Conservation (phyloP, 2,329 filamentous ascomycete genomes). For the Epichloe sp. region DNA sequence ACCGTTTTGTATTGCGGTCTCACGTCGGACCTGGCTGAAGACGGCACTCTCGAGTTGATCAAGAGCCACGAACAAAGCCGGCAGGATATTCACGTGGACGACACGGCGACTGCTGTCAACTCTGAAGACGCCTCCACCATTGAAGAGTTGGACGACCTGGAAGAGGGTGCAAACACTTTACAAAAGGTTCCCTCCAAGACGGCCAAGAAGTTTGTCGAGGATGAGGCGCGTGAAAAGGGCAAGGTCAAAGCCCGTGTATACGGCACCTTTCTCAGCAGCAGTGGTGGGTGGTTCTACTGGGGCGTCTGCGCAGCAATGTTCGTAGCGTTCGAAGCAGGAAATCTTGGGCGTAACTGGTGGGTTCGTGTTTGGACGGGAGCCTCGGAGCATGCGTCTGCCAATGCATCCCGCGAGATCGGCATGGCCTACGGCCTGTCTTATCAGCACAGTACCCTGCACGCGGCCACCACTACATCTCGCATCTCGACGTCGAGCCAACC, state of each 20-base stretch:
- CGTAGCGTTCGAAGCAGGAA: constrained; percentile 37
- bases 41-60: constrained; percentile 43
- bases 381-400: constrained; percentile 1
- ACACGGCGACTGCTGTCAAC: constrained; percentile 39
- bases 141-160: constrained; percentile 24
- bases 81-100: constrained; percentile 34
- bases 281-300: constrained; percentile 53
- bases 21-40: constrained; percentile 48
- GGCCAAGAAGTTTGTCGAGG: constrained; percentile 61
- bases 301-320: constrained; percentile 38
- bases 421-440: constrained; percentile 32
- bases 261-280: constrained; percentile 49
- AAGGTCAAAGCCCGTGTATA: constrained; percentile 58
- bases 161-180: constrained; percentile 25
- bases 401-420: constrained; percentile 18
- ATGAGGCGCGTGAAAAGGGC: constrained; percentile 59
- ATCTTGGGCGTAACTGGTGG: constrained; percentile 50
- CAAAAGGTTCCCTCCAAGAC: constrained; percentile 38
- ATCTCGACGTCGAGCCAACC: constrained; percentile 9
- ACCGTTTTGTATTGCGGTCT: constrained; percentile 49
- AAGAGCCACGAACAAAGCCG: constrained; percentile 39
- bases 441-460: constrained; percentile 32
- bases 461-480: constrained; percentile 18
- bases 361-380: constrained; percentile 46
- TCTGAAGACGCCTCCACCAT: constrained; percentile 36